phyloP scores from a whole-genome alignment of 2,329 filamentous ascomycete genomes.

The Neoascochyta sp. region DNA sequence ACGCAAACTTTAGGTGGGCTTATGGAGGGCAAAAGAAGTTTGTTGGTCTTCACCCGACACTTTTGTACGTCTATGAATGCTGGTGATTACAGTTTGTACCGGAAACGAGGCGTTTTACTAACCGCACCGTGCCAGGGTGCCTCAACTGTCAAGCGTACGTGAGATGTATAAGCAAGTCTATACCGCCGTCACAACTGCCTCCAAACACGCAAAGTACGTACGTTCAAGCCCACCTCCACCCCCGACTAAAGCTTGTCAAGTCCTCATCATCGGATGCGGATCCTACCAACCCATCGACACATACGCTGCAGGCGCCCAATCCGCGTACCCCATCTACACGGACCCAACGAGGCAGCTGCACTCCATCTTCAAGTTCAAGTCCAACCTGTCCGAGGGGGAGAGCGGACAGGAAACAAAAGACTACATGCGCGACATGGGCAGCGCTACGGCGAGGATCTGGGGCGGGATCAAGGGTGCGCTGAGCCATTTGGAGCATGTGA shows the following conservation, averaged over 20 bases:
- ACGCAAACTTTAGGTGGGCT: slow-evolving; percentile 12
- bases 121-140: slow-evolving; percentile 11
- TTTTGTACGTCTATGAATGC: slow-evolving; percentile 16
- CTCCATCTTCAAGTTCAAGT: slow-evolving; percentile 21
- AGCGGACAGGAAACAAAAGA: slow-evolving; percentile 14
- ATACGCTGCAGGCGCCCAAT: slow-evolving; percentile 13
- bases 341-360: slow-evolving; percentile 19
- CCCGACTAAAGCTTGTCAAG: slow-evolving; percentile 4
- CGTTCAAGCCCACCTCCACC: no score
- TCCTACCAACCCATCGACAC: slow-evolving; percentile 24
- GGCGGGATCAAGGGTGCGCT: slow-evolving; percentile 20
- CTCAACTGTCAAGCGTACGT: slow-evolving; percentile 26
- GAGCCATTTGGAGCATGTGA: slow-evolving; percentile 13
- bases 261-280: slow-evolving; percentile 18
- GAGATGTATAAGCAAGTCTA: slow-evolving; percentile 13
- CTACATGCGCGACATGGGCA: slow-evolving; percentile 21
- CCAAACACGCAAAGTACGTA: slow-evolving; percentile 16
- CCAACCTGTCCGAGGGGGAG: slow-evolving; percentile 10
- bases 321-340: slow-evolving; percentile 21
- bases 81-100: no score
- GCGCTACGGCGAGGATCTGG: slow-evolving; percentile 8
- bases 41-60: slow-evolving; percentile 20
- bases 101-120: background rate
- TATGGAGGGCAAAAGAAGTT: slow-evolving; percentile 11
- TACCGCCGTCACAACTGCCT: slow-evolving; percentile 19